phyloP scores from a whole-genome alignment of 2,329 filamentous ascomycete genomes.

The Cladosporium cucumerinum region DNA sequence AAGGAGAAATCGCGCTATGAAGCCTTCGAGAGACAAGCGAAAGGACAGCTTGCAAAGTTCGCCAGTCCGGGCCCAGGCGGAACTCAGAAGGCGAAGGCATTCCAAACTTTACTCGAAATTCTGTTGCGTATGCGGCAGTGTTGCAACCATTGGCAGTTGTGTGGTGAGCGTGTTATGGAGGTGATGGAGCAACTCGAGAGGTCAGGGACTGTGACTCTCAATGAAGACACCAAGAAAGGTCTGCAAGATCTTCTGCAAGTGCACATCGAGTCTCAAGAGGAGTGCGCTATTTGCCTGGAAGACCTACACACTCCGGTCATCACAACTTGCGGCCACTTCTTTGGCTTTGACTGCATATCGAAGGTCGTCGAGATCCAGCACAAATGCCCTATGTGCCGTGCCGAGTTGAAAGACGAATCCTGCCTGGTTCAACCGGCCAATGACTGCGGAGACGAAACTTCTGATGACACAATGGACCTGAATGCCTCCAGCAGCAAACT shows the following conservation, averaged over 20 bases:
- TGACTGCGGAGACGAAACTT: constrained; percentile 45
- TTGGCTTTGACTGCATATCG: constrained; percentile 70
- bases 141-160: constrained; percentile 86
- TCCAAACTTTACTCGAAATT: constrained; percentile 74
- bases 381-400: constrained; percentile 82
- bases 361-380: constrained; percentile 70
- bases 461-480: constrained; percentile 48
- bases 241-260: constrained; percentile 74
- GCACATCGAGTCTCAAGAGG: constrained; percentile 74
- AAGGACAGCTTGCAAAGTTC: constrained; percentile 64
- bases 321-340: constrained; percentile 79
- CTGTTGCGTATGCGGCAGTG: constrained; percentile 79
- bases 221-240: constrained; percentile 66
- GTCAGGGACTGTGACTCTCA: constrained; percentile 66
- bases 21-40: constrained; percentile 69
- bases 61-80: constrained; percentile 40
- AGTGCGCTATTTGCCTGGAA: constrained; percentile 80
- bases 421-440: constrained; percentile 63
- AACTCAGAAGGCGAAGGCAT: constrained; percentile 47
- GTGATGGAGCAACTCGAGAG: constrained; percentile 67
- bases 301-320: constrained; percentile 70
- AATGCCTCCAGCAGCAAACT: constrained; percentile 77
- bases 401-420: constrained; percentile 58
- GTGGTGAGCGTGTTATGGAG: constrained; percentile 69
- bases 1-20: constrained; percentile 78